Evolutionary conservation across 1,284 basidiomycete genomes (phyloP).

Genomic region (Naganishia sp.): DNA sequence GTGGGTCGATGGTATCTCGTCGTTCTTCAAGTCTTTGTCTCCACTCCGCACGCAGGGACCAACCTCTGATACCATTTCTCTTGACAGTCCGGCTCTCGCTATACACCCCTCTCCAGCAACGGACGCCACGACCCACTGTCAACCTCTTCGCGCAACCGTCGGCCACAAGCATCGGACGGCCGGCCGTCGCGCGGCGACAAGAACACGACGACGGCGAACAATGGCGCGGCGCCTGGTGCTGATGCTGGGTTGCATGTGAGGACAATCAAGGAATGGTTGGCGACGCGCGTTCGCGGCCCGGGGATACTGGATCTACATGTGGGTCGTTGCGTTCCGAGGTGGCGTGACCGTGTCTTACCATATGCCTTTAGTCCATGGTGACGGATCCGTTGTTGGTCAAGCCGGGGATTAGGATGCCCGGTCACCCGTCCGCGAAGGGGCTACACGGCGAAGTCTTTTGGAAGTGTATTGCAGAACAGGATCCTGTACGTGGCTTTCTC

Average conservation of each 20-base stretch:
- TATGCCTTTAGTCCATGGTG: slow-evolving; percentile 37
- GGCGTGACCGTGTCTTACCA: neutral
- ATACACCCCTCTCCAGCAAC: neutral
- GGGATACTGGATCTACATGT: slow-evolving; percentile 51
- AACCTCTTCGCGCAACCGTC: slow-evolving; percentile 6
- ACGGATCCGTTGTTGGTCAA: slow-evolving; percentile 47
- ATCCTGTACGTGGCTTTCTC: slow-evolving; percentile 37
- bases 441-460: slow-evolving; percentile 48
- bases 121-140: slow-evolving; percentile 15
- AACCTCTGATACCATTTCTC: too few species aligned
- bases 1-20: too few species aligned
- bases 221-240: neutral
- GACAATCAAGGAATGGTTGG: slow-evolving; percentile 50
- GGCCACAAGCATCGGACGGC: neutral
- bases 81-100: slow-evolving; percentile 9
- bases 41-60: too few species aligned
- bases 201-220: neutral
- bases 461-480: slow-evolving; percentile 43
- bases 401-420: slow-evolving; percentile 48
- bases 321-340: slow-evolving; percentile 26
- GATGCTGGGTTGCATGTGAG: slow-evolving; percentile 39
- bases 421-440: slow-evolving; percentile 44
- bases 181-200: neutral
- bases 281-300: slow-evolving; percentile 38
- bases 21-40: too few species aligned